A percentile compares a stretch with the other conserved stretches of the same genome.
Evolutionary conservation across 2,329 filamentous ascomycete genomes (phyloP).

Genomic region (Neopestalotiopsis rosae): DNA sequence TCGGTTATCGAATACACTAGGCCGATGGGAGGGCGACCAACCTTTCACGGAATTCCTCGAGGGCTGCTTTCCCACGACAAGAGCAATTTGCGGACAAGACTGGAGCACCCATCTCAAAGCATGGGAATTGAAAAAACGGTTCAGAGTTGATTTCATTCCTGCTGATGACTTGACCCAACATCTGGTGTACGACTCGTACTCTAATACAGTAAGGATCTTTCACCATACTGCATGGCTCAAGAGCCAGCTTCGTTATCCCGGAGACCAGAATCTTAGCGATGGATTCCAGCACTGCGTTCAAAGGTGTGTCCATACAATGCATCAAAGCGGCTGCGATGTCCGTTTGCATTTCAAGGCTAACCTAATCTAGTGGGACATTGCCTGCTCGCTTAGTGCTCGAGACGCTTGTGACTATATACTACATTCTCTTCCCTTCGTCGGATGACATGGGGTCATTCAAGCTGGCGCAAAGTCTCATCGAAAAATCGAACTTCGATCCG

Average conservation of each 20-base stretch:
- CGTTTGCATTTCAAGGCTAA: not conserved
- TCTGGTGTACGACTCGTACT: not conserved
- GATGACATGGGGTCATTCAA: too few relatives aligned
- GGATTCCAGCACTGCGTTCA: not conserved
- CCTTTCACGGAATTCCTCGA: not conserved
- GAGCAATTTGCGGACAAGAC: not conserved
- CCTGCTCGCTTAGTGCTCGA: not conserved
- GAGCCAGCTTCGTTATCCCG: not conserved
- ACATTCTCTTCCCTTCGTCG: not conserved
- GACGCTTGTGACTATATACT: not conserved
- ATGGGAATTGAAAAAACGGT: not conserved
- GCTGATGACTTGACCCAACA: not conserved
- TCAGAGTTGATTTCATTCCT: not conserved
- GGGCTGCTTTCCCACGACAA: not conserved
- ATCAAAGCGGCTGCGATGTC: not conserved
- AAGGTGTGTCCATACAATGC: not conserved
- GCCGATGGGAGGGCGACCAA: not conserved
- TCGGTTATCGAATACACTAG: not conserved
- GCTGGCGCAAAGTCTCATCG: not conserved
- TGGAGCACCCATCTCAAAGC: not conserved
- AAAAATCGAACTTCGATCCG: not conserved
- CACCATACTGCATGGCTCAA: not conserved
- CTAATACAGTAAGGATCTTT: not conserved
- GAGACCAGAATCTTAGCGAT: not conserved
- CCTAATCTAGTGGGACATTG: not conserved